Evolutionary conservation across 108 stramenopile genomes (phyloP).

Genomic region (Cyclotella kingstonii): DNA sequence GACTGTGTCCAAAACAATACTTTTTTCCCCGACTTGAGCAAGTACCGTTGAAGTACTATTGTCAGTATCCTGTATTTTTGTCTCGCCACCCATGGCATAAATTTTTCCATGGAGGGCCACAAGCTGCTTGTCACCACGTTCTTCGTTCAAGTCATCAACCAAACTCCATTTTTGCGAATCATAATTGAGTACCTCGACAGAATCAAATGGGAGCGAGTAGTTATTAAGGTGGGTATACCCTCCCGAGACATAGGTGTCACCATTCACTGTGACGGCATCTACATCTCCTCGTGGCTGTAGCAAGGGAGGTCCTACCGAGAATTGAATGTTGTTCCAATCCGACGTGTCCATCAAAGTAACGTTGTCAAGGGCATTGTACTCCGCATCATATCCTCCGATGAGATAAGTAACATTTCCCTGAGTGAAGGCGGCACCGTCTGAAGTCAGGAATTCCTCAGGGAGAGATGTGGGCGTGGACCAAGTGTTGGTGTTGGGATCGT

Average conservation of each 20-base stretch:
- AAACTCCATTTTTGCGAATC: constrained; percentile 8
- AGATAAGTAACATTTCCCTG: constrained; percentile 37
- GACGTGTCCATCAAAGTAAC: constrained; percentile 28
- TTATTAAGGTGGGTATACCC: constrained; percentile 59
- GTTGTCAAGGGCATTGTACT: constrained; percentile 37
- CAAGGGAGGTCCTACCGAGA: constrained; percentile 29
- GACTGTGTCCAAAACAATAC: constrained; percentile 40
- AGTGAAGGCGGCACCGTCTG: constrained; percentile 50
- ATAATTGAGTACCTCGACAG: constrained; percentile 50
- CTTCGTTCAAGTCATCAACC: constrained; percentile 37
- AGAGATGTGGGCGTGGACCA: constrained; percentile 52
- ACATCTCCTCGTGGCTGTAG: constrained; percentile 54
- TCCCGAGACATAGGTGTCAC: constrained; percentile 49
- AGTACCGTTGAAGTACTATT: constrained; percentile 30
- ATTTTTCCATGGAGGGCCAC: constrained; percentile 50
- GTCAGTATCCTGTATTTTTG: constrained; percentile 26
- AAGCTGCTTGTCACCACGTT: constrained; percentile 59
- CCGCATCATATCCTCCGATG: constrained; percentile 59
- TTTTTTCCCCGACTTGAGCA: constrained; percentile 28
- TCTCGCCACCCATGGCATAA: constrained; percentile 73
- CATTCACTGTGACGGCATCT: constrained; percentile 15
- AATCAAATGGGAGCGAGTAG: constrained; percentile 44
- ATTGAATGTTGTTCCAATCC: constrained; percentile 9
- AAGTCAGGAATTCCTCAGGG: constrained; percentile 31
- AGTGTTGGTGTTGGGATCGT: constrained; percentile 45